Conservation (phyloP, 2,329 filamentous ascomycete species). For the Tolypocladium amazonense region DNA sequence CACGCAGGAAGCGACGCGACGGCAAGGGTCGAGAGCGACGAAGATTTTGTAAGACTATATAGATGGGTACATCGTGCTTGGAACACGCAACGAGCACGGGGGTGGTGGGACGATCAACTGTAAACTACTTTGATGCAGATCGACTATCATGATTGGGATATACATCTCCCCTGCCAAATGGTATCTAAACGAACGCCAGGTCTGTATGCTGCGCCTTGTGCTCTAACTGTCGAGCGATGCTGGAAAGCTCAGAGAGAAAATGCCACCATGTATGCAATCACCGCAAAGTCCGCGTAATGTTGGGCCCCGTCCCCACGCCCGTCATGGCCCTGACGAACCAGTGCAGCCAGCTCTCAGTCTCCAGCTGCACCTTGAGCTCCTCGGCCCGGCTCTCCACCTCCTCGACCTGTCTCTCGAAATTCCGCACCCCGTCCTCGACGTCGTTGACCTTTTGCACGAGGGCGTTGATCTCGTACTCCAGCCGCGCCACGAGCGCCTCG, state of each 20-base stretch:
- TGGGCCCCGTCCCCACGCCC: constrained; percentile 49
- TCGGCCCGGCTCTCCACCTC: constrained; percentile 57
- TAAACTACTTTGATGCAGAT: not conserved
- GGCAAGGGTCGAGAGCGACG: not conserved
- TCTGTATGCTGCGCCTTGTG: not conserved
- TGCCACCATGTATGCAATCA: constrained; percentile 4
- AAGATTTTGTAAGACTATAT: constrained; percentile 11
- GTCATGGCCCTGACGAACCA: constrained; percentile 54
- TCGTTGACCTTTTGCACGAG: constrained; percentile 75
- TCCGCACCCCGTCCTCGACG: constrained; percentile 69
- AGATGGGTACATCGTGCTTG: constrained; percentile 2
- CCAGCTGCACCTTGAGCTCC: constrained; percentile 50
- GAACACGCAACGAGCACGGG: not conserved
- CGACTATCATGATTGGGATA: not conserved
- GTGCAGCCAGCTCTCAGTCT: constrained; percentile 52
- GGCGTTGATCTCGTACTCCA: constrained; percentile 84
- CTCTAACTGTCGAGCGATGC: not conserved
- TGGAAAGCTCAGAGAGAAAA: not conserved
- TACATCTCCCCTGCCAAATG: not conserved
- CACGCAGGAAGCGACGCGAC: not conserved
- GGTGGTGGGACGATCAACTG: not conserved
- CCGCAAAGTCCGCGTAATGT: constrained; percentile 29
- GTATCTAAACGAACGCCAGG: not conserved
- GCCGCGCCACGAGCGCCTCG: constrained; percentile 68
- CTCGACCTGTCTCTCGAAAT: constrained; percentile 69